These are phyloP conservation scores for Geotrichum restrictum DNA, from an alignment of 1,139 yeast genomes.

Conservation along the genomic window DNA sequence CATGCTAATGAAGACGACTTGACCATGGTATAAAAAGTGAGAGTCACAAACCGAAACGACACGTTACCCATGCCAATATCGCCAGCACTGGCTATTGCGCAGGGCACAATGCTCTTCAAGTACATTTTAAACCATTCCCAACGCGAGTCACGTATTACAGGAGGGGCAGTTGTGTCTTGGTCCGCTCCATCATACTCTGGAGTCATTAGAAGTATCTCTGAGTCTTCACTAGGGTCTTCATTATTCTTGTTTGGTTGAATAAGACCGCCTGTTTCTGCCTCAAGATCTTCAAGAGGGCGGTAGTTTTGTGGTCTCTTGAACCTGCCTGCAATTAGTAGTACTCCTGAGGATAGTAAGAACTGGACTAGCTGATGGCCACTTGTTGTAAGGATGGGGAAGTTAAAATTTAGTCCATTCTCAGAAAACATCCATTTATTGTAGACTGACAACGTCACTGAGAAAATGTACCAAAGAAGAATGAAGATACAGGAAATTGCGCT, in stretches of 20 bases:
- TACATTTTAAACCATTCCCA: slow-evolving; percentile 24
- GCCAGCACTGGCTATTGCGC: slow-evolving; percentile 83
- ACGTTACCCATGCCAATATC: slow-evolving; percentile 92
- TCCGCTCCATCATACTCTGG: slow-evolving; percentile 2
- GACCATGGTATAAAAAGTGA: slow-evolving; percentile 88
- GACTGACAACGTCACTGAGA: slow-evolving; percentile 70
- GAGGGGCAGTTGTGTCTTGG: not conserved
- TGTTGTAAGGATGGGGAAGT: slow-evolving; percentile 80
- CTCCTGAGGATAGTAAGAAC: slow-evolving; percentile 27
- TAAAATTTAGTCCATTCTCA: slow-evolving; percentile 59
- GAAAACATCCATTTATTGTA: slow-evolving; percentile 99
- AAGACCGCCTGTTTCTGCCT: not conserved
- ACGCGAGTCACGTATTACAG: not conserved
- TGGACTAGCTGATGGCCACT: slow-evolving; percentile 78
- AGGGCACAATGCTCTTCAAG: slow-evolving; percentile 61
- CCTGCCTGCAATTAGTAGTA: slow-evolving; percentile 17
- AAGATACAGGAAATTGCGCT: slow-evolving; percentile 31
- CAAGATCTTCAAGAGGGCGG: slow-evolving; percentile 9
- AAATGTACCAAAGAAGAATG: slow-evolving; percentile 38
- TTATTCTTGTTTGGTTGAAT: not conserved
- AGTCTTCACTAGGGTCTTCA: slow-evolving; percentile 2
- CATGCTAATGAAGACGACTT: slow-evolving; percentile 83
- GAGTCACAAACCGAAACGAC: slow-evolving; percentile 70
- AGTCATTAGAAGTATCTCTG: not conserved
- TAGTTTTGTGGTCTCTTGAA: slow-evolving; percentile 6